Base-by-base conservation (phyloP, 495 filamentous ascomycete species). In the Hypomontagnella submonticulosa region DNA sequence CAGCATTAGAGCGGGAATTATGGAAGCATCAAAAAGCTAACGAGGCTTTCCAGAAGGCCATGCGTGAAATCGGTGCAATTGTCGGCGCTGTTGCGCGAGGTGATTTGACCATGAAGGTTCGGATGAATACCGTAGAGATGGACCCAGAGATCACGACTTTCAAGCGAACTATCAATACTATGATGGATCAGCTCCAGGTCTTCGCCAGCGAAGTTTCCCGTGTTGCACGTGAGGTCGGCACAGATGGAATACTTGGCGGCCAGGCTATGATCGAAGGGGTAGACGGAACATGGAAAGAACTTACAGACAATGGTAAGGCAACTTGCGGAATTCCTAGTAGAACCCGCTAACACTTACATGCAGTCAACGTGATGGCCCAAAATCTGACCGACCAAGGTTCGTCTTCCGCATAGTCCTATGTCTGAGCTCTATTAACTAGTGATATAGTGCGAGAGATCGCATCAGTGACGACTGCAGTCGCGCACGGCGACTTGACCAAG, bases 81-180 rank as follows among this genome's bases (percentile, higher is more conserved):
- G 92, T 97, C 70, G 97, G 92, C 4, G 92, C 92, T 58, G 95
- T 97, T 41, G 95, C 95, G 50, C 91, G 93, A 63, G 95, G 95
- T 78, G 95, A 99, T 73, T 82, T 99, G 51, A 96, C 92, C 74
- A 97, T 97, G 85, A 98, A 98, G 79, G 96, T 98, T 51, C 88
- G 93, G 44, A 95, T 99, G 69, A 94, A 98, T 74, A 90, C 91
- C 6, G 86, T 93, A 68, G 95, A 99, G 77, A 95, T 97, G 91
- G 95, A 99, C 83, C 93, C 95, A 0, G 96, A 99, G 82, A 99
- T 99, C 71, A 92, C 91, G n/a, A 94, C 90, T 4, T 99, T 99
- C 85, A 99, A 99, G 81, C 88, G 91, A 56, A 97, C 93, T 38
- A 88, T 92, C 80, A 99, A 99, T 72, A 96, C 89, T 53, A 99